Evolutionary conservation across 2,329 filamentous ascomycete genomes (phyloP).

Genomic region (Beauveria rudraprayagi): DNA sequence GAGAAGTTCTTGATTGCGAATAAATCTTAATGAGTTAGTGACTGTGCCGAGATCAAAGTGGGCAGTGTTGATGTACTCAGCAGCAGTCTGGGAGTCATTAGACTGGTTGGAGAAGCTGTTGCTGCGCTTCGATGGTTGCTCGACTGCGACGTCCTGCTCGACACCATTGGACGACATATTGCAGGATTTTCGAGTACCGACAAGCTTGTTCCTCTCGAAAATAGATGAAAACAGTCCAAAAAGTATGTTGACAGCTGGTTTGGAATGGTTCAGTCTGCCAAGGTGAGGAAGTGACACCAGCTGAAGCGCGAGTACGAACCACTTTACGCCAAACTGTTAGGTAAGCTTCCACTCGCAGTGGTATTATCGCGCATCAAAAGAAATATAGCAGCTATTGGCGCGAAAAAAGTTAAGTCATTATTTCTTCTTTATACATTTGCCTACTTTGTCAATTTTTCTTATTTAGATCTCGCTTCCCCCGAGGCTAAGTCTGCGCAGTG

Average conservation of each 20-base stretch:
- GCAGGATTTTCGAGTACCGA: neutral
- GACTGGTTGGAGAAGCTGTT: conserved; percentile 53
- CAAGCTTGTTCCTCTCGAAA: neutral
- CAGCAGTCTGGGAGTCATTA: conserved; percentile 62
- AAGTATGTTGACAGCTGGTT: neutral
- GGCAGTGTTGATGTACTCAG: conserved; percentile 45
- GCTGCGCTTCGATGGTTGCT: conserved; percentile 31
- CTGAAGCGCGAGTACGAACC: neutral
- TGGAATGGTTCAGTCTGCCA: neutral
- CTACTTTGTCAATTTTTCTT: neutral
- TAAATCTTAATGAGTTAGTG: conserved; percentile 52
- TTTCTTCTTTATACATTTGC: neutral
- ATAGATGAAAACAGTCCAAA: neutral
- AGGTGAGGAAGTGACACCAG: neutral
- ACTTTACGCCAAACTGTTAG: conserved; percentile 7
- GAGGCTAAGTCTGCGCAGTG: neutral
- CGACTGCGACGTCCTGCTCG: conserved; percentile 15
- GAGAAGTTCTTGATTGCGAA: conserved; percentile 79
- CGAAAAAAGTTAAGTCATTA: neutral
- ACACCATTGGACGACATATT: conserved; percentile 1
- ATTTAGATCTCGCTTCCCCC: neutral
- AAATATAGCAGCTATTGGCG: neutral
- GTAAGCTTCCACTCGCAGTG: neutral
- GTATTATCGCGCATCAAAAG: neutral
- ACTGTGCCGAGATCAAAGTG: neutral